phyloP scores from a whole-genome alignment of 2,329 filamentous ascomycete genomes.

The Cordyceps militaris region DNA sequence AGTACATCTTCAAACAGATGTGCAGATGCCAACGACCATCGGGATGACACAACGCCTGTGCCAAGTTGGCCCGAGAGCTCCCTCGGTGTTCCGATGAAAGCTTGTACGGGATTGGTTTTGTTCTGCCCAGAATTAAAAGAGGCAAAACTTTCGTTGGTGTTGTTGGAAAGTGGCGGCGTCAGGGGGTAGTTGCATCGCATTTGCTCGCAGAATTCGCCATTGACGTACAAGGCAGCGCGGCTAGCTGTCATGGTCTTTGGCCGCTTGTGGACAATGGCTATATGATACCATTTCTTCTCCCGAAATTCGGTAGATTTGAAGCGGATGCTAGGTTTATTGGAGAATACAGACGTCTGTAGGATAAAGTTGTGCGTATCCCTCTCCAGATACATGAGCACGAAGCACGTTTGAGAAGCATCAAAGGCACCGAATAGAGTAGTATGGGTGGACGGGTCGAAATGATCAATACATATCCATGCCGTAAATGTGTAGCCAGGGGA shows the following conservation, averaged over 20 bases:
- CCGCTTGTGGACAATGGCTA: slow-evolving; percentile 78
- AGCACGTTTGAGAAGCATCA: slow-evolving; percentile 86
- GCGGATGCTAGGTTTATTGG: slow-evolving; percentile 78
- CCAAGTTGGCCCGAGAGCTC: slow-evolving; percentile 75
- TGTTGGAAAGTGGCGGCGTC: slow-evolving; percentile 58
- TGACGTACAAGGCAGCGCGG: slow-evolving; percentile 80
- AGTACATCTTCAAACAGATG: slow-evolving; percentile 82
- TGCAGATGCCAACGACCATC: slow-evolving; percentile 84
- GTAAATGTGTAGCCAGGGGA: slow-evolving; percentile 83
- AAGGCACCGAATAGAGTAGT: slow-evolving; percentile 96
- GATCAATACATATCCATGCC: slow-evolving; percentile 82
- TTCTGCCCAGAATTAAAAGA: slow-evolving; percentile 54
- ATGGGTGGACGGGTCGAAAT: slow-evolving; percentile 76
- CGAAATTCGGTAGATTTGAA: slow-evolving; percentile 80
- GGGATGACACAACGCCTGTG: slow-evolving; percentile 64
- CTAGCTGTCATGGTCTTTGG: slow-evolving; percentile 68
- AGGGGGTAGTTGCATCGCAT: slow-evolving; percentile 82
- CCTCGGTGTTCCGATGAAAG: slow-evolving; percentile 86
- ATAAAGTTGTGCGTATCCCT: slow-evolving; percentile 92
- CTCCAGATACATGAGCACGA: slow-evolving; percentile 88
- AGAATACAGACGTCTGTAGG: slow-evolving; percentile 87
- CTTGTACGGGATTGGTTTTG: slow-evolving; percentile 68
- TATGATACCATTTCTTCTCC: slow-evolving; percentile 81
- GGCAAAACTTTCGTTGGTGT: slow-evolving; percentile 60
- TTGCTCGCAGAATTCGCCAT: slow-evolving; percentile 92